Conservation (phyloP, 2,329 filamentous ascomycete genomes). For the Alternaria solani region DNA sequence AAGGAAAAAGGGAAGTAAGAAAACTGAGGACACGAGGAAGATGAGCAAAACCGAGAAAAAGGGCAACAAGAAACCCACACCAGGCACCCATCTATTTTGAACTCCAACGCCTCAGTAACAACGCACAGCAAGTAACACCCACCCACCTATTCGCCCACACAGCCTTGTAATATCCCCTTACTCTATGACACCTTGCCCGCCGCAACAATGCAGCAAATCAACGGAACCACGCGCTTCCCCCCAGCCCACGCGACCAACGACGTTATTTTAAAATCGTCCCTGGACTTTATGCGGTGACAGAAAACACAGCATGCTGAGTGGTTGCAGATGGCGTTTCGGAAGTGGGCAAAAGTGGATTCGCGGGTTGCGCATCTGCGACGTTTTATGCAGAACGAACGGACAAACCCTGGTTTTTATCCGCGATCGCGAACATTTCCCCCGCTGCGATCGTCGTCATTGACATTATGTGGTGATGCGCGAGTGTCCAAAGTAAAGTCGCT, state of each 20-base stretch:
- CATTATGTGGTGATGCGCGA: too few species aligned
- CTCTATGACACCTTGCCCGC: background rate
- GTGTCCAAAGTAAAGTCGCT: too few species aligned
- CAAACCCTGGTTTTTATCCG: background rate
- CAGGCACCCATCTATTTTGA: background rate
- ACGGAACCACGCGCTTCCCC: background rate
- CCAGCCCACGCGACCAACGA: background rate
- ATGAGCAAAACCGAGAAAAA: background rate
- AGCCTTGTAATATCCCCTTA: too few species aligned
- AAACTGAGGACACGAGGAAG: background rate
- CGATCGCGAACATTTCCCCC: background rate
- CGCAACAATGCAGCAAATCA: slow-evolving; percentile 1
- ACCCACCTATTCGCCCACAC: background rate
- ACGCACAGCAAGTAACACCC: background rate
- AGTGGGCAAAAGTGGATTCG: slow-evolving; percentile 10
- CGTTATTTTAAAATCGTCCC: background rate
- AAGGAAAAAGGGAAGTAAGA: background rate
- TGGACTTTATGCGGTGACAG: background rate
- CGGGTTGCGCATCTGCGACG: slow-evolving; percentile 8
- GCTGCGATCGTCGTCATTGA: background rate
- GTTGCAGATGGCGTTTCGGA: slow-evolving; percentile 23
- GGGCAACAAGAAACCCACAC: background rate
- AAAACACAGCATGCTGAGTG: background rate
- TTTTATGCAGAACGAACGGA: slow-evolving; percentile 4
- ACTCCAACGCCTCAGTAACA: background rate